Evolutionary conservation across 1,284 basidiomycete species (phyloP), one percentile per base, ranked within the genome.

Genomic region (Austroboletus novae-zelandiae): DNA sequence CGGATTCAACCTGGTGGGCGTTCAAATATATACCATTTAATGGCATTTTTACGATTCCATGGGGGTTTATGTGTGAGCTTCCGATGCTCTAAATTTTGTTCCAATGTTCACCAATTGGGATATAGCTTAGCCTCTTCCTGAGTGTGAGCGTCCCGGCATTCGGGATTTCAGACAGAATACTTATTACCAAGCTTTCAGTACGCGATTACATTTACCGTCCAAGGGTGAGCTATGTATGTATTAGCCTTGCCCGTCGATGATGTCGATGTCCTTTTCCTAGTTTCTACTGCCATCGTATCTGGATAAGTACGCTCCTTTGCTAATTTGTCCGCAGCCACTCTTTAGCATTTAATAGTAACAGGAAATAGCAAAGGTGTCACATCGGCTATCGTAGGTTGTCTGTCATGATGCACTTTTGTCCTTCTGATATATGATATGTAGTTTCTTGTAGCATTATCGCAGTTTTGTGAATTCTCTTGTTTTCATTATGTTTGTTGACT

Each of bases 231-330:
- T n/a, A n/a, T n/a, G n/a, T n/a, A n/a, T n/a, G n/a, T n/a, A 6
- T 32, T 14, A 1, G 40, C 41, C 18, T 9, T 36, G 17, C 7
- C 20, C 15, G 7, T 27, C 6, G 13, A 17, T 3, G 27, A 4
- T 2, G 9, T 6, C 23, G 5, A 34, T 15, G 9, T 25, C 9
- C 14, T 17, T 10, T 32, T 27, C 25, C 25, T 11, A 57, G 55
- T 39, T 57, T 57, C 31, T 57, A 57, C 18, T 57, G 45, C 13
- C 55, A 57, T 29, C 52, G 47, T 25, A 49, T 57, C 23, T 57
- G 56, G 56, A 55, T 57, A 39, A 58, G 56, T 57, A 25, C 3
- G 56, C 27, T 8, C 27, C 9, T 18, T 36, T 20, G 4, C 14
- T 1, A 4, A 9, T 4, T 13, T 3, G 13, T 14, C 1, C 9